These are phyloP conservation scores for Neocatenulostroma microsporum DNA, from an alignment of 2,329 filamentous ascomycete species.

Conservation along the genomic window DNA sequence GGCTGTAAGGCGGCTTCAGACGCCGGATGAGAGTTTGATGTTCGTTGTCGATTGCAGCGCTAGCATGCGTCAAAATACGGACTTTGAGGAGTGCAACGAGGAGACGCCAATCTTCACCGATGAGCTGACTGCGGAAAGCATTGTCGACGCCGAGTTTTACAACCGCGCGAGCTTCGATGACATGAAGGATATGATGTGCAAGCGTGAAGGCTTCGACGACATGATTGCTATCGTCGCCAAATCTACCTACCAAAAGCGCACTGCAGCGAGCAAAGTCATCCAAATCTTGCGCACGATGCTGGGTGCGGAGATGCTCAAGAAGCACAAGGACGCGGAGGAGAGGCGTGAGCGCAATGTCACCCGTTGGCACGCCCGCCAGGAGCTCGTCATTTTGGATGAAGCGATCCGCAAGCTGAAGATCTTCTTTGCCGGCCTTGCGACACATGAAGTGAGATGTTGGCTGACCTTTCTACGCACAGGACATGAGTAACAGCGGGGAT, in stretches of 20 bases:
- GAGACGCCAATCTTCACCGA: constrained; percentile 8
- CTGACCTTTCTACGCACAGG: too few relatives aligned
- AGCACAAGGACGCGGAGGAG: constrained; percentile 8
- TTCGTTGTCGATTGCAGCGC: constrained; percentile 30
- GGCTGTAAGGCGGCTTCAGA: constrained; percentile 19
- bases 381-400: neutral
- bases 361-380: constrained; percentile 1
- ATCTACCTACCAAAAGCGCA: constrained; percentile 4
- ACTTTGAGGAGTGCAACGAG: constrained; percentile 27
- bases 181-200: constrained; percentile 20
- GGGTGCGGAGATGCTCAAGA: constrained; percentile 9
- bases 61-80: constrained; percentile 26
- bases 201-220: constrained; percentile 24
- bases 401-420: constrained; percentile 8
- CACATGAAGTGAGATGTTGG: too few relatives aligned
- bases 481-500: too few relatives aligned
- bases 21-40: constrained; percentile 30
- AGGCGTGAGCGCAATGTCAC: constrained; percentile 1
- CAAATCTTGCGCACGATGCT: constrained; percentile 16
- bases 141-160: constrained; percentile 12
- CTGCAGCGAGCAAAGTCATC: constrained; percentile 11
- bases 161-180: constrained; percentile 15
- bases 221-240: constrained; percentile 22
- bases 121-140: neutral
- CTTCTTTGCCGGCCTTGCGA: constrained; percentile 13